Base-by-base conservation (phyloP, 169 alveolate species). In the Plasmodium reichenowi region DNA sequence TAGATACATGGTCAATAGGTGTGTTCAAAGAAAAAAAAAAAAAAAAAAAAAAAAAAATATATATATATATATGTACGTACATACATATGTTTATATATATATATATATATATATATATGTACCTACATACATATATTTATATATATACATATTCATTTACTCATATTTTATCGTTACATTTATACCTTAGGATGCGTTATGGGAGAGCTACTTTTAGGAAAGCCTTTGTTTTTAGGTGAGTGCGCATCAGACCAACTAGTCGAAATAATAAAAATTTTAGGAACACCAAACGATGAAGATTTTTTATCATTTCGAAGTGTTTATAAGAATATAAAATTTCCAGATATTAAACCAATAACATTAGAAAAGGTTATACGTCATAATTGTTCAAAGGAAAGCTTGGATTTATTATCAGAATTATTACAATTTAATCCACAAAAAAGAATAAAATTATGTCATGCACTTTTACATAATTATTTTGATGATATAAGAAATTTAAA, bases 1-100 rank as follows among this genome's bases (percentile, higher is more conserved):
- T 98, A 17, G 99, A 99, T 95, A 92, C 97, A 1, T 99, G 99
- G 99, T 97, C 99, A n/a, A 95, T 97, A 47, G 99, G 99, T 71
- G 90, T 95, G 95, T 88, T n/a, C 1, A 54, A n/a, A 54, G 22
- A 56, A 56, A 52, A 12, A 56, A 56, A 6, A 17, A 8, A 56
- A 26, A 26, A 26, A 56, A 6, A 56, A 7, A 56, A 56, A 52
- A 13, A 56, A 15, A 17, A 17, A 8, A 56, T 0, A 12, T n/a
- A 56, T 15, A 6, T 56, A n/a, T 3, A 12, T 56, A 56, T 15
- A 13, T 15, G n/a, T 2, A 17, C 1, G 2, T 29, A 10, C 15
- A 6, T 15, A 56, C 0, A 56, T 8, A 56, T 56, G 5, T 56
- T n/a, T n/a, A 13, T 56, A 0, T n/a, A 10, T 10, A 10, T n/a